A percentile compares a stretch with the other conserved stretches of the same genome.
phyloP scores from a whole-genome alignment of 2,329 filamentous ascomycete species.

The Arthrobotrys iridis region DNA sequence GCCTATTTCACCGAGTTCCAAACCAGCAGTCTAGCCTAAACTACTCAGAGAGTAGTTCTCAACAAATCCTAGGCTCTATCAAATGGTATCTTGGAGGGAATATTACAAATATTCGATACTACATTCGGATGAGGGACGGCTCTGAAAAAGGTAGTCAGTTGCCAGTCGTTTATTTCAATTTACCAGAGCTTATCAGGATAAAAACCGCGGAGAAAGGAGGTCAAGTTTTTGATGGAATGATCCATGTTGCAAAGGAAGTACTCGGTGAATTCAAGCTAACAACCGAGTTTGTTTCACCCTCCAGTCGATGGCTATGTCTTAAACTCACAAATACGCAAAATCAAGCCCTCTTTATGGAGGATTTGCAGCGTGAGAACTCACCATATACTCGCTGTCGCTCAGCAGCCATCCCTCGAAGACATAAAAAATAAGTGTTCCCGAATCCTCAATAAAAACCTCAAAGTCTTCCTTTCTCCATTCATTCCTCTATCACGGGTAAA shows the following conservation, averaged over 20 bases:
- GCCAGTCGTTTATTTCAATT: conserved; percentile 22
- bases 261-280: conserved; percentile 7
- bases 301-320: conserved; percentile 13
- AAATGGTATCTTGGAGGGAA: conserved; percentile 10
- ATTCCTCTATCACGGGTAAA: no score
- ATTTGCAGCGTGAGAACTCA: not conserved
- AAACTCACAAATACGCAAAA: not conserved
- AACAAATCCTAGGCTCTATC: not conserved
- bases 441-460: no score
- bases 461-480: no score
- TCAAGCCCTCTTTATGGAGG: not conserved
- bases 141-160: not conserved
- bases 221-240: conserved; percentile 7
- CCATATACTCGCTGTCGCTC: not conserved
- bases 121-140: conserved; percentile 18
- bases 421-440: not conserved
- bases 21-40: not conserved
- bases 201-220: not conserved
- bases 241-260: conserved; percentile 11
- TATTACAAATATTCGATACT: not conserved
- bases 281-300: not conserved
- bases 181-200: conserved; percentile 2
- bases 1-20: conserved; percentile 22
- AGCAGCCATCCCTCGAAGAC: not conserved
- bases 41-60: not conserved